Evolutionary conservation across 768 basidiomycete genomes (phyloP), one percentile per base, ranked within the genome.

Genomic region (Trametes cinnabarina): DNA sequence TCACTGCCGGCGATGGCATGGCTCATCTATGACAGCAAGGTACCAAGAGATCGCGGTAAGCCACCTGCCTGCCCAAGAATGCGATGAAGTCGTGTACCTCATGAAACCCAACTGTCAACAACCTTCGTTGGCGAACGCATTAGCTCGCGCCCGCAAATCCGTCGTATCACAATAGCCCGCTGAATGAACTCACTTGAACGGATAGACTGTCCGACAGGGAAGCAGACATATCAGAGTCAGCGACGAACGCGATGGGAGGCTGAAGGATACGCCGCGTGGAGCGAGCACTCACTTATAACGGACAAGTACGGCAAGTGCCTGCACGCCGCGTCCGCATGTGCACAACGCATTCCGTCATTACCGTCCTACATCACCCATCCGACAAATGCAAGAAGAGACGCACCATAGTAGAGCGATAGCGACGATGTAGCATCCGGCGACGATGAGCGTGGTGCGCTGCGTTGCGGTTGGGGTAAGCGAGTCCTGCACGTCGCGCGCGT

Each of bases 21-120:
- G 79, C 88, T 90, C 88, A 93, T 90, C 90, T 92, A 42, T 6
- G 47, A 11, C 28, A 5, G 15, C 11, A 55, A 34, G 43, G 20
- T 12, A 28, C 5, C 10, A 44, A 46, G 54, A 9, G 34, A 2
- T 12, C 20, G 22, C 26, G 32, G 34, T 53, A 19, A 52, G 15
- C 12, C 30, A 5, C 30, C 12, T 20, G 17, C n/a, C 22, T 34
- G 4, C 1, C 19, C 11, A 14, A 34, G 3, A 32, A 10, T 11
- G 23, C 26, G 14, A 47, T 1, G 11, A 42, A 50, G 14, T 23
- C 23, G 64, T 70, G 58, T 63, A 88, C 90, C 77, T 94, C 92
- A 72, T 94, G 92, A 68, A 94, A 92, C 47, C 92, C 92, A 46
- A 94, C 92, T 1, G 92, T 92, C 49, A 93, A 79, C 51, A 93